Evolutionary conservation across 2,329 filamentous ascomycete species (phyloP), one percentile per base, ranked within the genome.

Genomic region (Graphiopsis chlorocephala): DNA sequence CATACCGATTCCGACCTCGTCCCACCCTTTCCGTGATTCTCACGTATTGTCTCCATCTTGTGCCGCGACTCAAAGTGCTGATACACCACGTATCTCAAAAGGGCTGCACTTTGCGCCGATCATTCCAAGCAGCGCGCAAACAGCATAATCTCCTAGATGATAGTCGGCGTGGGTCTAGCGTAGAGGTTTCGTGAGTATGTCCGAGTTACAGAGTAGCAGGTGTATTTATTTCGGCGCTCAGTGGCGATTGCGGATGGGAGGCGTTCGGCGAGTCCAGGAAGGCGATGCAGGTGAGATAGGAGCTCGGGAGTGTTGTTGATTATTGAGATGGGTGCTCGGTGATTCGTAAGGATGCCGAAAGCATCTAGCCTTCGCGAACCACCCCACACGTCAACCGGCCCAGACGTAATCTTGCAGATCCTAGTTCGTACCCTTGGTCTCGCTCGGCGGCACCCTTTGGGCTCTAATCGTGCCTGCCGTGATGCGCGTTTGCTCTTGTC

Each of bases 101-200:
- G 15, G 47, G 20, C 47, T 23, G 33, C 48, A 25, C 60, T 62
- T 23, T 23, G 60, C 25, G 60, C 48, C 31, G 25, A 25, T 55
- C 60, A 53, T 62, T 28, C 42, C 28, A 38, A 29, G 58, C 26
- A 31, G 60, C 31, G 48, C 33, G 48, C 60, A 31, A 29, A 53
- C n/a, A 52, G 48, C 60, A 62, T 62, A 53, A n/a, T 45, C 20
- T 62, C 60, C 60, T 47, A 48, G 25, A 20, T 45, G 38, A n/a
- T 23, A 23, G 29, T 56, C 28, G 25, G 38, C 25, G 14, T 42
- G 35, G 10, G 25, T 29, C 35, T 42, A 25, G 35, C 12, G 31
- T 33, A 33, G 31, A 55, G 53, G 23, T 12, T 26, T 38, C 5
- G 31, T 57, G 17, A 23, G 50, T 33, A 55, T 55, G 50, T 12